A percentile compares a stretch with the other conserved stretches of the same genome.
These are phyloP conservation scores for Schwanniomyces sp. DNA, from an alignment of 805 yeast genomes.

Conservation along the genomic window DNA sequence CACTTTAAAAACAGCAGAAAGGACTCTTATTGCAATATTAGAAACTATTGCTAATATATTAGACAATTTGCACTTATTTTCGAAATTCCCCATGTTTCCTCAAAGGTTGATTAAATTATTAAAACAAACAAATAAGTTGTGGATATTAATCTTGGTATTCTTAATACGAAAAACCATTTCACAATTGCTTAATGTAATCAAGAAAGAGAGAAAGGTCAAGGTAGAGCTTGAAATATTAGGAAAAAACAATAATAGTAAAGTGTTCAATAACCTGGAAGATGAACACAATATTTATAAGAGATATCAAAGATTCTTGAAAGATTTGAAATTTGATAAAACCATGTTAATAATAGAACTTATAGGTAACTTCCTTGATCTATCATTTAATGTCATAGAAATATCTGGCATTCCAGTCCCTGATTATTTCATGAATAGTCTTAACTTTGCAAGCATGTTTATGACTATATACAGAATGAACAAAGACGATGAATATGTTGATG, in stretches of 20 bases:
- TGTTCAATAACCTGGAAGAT: conserved; percentile 19
- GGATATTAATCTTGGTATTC: conserved; percentile 42
- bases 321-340: conserved; percentile 41
- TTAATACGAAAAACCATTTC: conserved; percentile 42
- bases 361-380: conserved; percentile 42
- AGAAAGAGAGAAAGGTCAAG: conserved; percentile 37
- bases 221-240: conserved; percentile 33
- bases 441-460: conserved; percentile 45
- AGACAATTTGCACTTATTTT: conserved; percentile 42
- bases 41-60: conserved; percentile 39
- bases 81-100: conserved; percentile 45
- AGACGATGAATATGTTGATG: conserved; percentile 46
- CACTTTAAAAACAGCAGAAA: conserved; percentile 31
- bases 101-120: conserved; percentile 25
- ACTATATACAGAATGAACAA: conserved; percentile 50
- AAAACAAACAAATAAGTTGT: conserved; percentile 42
- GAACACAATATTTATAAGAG: conserved; percentile 23
- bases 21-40: conserved; percentile 24
- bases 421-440: conserved; percentile 42
- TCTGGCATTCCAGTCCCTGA: conserved; percentile 36
- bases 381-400: conserved; percentile 40
- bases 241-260: conserved; percentile 17
- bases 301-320: conserved; percentile 40
- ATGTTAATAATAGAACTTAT: conserved; percentile 41
- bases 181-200: conserved; percentile 39